Evolutionary conservation across 768 basidiomycete species (phyloP), one percentile per base, ranked within the genome.

Genomic region (Lactarius deliciosus): DNA sequence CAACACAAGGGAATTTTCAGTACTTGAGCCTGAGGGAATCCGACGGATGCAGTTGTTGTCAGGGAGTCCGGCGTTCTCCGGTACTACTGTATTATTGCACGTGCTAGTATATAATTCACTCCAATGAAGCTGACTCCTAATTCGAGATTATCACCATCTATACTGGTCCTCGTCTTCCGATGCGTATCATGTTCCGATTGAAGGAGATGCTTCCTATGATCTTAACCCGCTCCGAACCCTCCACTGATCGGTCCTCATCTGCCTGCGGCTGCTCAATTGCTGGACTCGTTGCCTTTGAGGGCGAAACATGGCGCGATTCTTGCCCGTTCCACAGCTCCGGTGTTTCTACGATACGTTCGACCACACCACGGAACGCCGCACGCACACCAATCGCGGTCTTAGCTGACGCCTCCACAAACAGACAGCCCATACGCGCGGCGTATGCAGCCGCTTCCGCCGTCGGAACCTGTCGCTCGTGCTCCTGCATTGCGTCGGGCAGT

Each of bases 371-470:
- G 72, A 89, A 89, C 2, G 88, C 86, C 53, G 92, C 90, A 47
- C 80, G 81, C 10, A 97, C 94, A 18, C 90, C 89, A 0, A 91
- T 80, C 10, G 88, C 85, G 0, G 92, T 96, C 85, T 97, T 97
- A 0, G 95, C 96, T 0, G 89, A 91, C 0, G 92, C 87, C 78
- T 98, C 96, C 47, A 96, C 79, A 77, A 98, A 98, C 58, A 93
- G 79, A n/a, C 88, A 90, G n/a, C 85, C 83, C 84, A 94, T 92
- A 32, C 90, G 83, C 25, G 80, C 79, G 0, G 96, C 96, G 69
- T 95, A 97, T 0, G 83, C 82, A 65, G 86, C 78, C 0, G 87
- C 96, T 74, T 97, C 94, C 0, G 84, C 78, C 5, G 85, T 86
- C 0, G 38, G 38, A 2, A 98, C 95, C 75, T 93, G 89, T 9